Conservation (phyloP, 1,284 basidiomycete species). For the Pyrrhoderma lamaoense region DNA sequence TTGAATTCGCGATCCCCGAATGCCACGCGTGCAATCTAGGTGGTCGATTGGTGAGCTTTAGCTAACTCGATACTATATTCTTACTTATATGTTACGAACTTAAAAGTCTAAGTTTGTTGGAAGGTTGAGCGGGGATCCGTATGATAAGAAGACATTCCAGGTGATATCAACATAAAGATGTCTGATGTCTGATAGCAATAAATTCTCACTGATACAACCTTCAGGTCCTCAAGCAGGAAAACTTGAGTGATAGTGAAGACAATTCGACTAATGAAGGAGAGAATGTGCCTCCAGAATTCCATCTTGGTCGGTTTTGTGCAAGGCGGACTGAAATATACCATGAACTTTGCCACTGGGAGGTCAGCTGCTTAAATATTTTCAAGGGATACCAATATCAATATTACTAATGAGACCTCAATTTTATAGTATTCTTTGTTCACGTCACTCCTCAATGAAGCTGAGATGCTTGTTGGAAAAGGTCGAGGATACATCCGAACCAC, state of each 20-base stretch:
- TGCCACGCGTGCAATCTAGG: conserved; percentile 80
- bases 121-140: conserved; percentile 49
- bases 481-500: conserved; percentile 47
- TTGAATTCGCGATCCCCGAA: conserved; percentile 51
- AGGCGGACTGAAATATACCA: conserved; percentile 64
- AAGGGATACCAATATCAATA: neutral
- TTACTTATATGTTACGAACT: neutral
- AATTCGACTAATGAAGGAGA: conserved; percentile 29
- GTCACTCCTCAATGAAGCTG: conserved; percentile 46
- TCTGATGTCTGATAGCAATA: no score
- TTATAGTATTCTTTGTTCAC: conserved; percentile 52
- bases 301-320: conserved; percentile 73
- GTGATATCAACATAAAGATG: no score
- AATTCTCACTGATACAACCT: conserved; percentile 17
- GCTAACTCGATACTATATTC: neutral
- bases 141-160: conserved; percentile 54
- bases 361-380: conserved; percentile 28
- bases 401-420: no score
- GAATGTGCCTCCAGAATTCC: conserved; percentile 29
- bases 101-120: conserved; percentile 50
- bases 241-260: no score
- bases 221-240: conserved; percentile 23
- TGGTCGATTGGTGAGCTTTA: conserved; percentile 32
- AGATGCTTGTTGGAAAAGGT: conserved; percentile 36
- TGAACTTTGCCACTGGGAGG: conserved; percentile 81